A percentile compares a stretch with the other conserved stretches of the same genome.
Conservation (phyloP, 2,329 filamentous ascomycete species). For the Huntiella moniliformis region DNA sequence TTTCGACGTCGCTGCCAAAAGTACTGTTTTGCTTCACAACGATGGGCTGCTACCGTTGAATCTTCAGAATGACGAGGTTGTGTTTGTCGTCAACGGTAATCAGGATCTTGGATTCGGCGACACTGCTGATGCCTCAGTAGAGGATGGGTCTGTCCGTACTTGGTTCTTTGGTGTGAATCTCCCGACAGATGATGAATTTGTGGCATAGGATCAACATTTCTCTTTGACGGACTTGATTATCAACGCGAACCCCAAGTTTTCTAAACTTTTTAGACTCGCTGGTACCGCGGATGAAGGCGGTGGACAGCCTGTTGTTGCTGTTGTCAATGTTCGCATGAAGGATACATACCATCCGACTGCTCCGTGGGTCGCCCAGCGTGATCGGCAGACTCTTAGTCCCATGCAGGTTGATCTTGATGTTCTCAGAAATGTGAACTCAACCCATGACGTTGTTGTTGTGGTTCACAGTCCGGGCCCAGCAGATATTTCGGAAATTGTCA, state of each 20-base stretch:
- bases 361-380: constrained; percentile 47
- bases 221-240: neutral
- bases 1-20: constrained; percentile 32
- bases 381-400: too few relatives aligned
- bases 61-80: constrained; percentile 22
- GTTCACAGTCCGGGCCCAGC: constrained; percentile 56
- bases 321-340: constrained; percentile 27
- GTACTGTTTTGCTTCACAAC: constrained; percentile 53
- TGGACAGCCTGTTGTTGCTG: too few relatives aligned
- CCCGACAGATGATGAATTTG: too few relatives aligned
- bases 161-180: too few relatives aligned
- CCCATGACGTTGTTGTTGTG: neutral
- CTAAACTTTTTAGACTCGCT: too few relatives aligned
- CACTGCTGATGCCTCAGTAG: too few relatives aligned
- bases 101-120: too few relatives aligned
- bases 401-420: too few relatives aligned
- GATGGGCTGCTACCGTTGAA: constrained; percentile 35
- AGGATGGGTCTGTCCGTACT: too few relatives aligned
- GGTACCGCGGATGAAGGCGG: too few relatives aligned
- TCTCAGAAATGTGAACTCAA: too few relatives aligned
- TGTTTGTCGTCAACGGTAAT: constrained; percentile 19
- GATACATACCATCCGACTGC: constrained; percentile 23
- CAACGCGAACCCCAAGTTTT: neutral
- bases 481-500: constrained; percentile 46
- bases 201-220: neutral